These are phyloP conservation scores for Colletotrichum sp. DNA, from an alignment of 2,329 filamentous ascomycete species.

Conservation along the genomic window DNA sequence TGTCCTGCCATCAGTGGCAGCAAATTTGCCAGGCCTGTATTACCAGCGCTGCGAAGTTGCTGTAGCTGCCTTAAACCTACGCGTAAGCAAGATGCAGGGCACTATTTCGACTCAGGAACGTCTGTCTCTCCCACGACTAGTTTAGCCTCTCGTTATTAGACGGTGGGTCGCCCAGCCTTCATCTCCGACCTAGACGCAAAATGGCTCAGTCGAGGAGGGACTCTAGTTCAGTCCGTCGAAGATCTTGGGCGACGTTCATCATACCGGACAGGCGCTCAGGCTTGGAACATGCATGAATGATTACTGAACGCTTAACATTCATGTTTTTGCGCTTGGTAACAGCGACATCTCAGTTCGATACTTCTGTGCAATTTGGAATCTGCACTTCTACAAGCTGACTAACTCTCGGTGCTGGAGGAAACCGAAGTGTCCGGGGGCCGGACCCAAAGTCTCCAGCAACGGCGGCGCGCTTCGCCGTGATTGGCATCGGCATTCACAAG, in stretches of 20 bases:
- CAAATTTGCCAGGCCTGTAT: neutral
- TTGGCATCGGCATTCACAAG: neutral
- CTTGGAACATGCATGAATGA: neutral
- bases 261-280: neutral
- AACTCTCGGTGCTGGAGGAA: neutral
- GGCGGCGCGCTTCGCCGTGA: neutral
- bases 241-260: neutral
- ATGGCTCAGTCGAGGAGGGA: neutral
- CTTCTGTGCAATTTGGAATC: neutral
- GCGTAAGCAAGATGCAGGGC: conserved; percentile 8
- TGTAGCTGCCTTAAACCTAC: neutral
- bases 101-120: neutral
- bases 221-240: neutral
- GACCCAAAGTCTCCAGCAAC: neutral
- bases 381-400: neutral
- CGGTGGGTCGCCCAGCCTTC: neutral
- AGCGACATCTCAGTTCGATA: neutral
- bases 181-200: neutral
- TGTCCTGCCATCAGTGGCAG: neutral
- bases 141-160: neutral
- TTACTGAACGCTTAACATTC: neutral
- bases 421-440: neutral
- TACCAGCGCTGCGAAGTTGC: neutral
- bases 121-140: neutral
- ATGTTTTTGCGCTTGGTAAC: neutral